A percentile compares a stretch with the other conserved stretches of the same genome.
phyloP scores from a whole-genome alignment of 2,329 filamentous ascomycete genomes.

The Pseudopyricularia cyperi region DNA sequence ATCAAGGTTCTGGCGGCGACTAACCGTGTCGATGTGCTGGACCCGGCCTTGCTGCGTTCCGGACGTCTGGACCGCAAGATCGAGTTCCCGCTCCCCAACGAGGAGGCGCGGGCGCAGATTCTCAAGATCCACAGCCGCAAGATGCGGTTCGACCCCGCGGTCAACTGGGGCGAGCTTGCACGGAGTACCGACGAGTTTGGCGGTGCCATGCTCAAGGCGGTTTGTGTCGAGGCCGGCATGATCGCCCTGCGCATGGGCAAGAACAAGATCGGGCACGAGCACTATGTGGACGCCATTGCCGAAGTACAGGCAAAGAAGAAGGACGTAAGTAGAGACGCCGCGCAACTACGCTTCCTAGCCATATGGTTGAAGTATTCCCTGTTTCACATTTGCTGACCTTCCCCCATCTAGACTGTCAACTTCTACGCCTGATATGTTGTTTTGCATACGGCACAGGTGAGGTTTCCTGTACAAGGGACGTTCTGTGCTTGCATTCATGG shows the following conservation, averaged over 20 bases:
- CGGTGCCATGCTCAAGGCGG: constrained; percentile 93
- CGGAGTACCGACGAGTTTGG: constrained; percentile 97
- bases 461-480: not conserved
- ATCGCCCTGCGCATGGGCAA: constrained; percentile 90
- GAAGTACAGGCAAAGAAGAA: constrained; percentile 97
- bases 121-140: constrained; percentile 95
- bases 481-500: not conserved
- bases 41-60: constrained; percentile 81
- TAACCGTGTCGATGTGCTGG: constrained; percentile 87
- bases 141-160: constrained; percentile 86
- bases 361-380: too few species aligned
- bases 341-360: not conserved
- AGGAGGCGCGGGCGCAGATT: constrained; percentile 94
- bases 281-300: constrained; percentile 96
- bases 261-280: constrained; percentile 94
- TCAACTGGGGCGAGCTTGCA: constrained; percentile 94
- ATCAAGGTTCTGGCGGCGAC: constrained; percentile 95
- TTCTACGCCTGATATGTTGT: constrained; percentile 40
- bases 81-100: constrained; percentile 94
- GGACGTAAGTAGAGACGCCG: constrained; percentile 41
- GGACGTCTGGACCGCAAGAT: constrained; percentile 94
- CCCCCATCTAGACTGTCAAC: constrained; percentile 36
- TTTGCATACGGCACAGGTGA: not conserved
- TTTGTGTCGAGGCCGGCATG: constrained; percentile 98
- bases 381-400: constrained; percentile 15